A percentile compares a stretch with the other conserved stretches of the same genome.
These are phyloP conservation scores for Phyllosticta citriasiana DNA, from an alignment of 2,329 filamentous ascomycete species.

Conservation along the genomic window DNA sequence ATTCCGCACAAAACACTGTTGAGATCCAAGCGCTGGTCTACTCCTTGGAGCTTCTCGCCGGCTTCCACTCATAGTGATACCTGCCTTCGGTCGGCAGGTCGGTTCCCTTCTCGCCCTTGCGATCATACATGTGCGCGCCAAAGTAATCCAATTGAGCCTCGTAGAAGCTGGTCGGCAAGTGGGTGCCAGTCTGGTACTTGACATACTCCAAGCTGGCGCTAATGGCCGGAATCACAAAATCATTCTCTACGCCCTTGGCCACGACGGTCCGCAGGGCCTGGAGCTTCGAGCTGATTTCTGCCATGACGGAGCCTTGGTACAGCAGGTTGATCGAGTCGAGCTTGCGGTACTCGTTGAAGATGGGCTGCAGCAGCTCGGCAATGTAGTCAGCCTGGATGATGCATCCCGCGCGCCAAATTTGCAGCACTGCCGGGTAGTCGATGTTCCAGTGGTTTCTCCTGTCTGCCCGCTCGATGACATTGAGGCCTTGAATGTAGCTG, in stretches of 20 bases:
- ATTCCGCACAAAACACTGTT: background rate
- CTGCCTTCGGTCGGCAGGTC: slow-evolving; percentile 46
- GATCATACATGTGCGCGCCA: slow-evolving; percentile 56
- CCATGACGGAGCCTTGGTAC: slow-evolving; percentile 38
- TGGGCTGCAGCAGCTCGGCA: slow-evolving; percentile 45
- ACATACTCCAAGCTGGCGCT: slow-evolving; percentile 56
- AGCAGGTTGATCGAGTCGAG: slow-evolving; percentile 38
- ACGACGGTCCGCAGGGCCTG: slow-evolving; percentile 47
- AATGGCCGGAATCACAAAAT: slow-evolving; percentile 52
- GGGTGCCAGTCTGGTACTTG: slow-evolving; percentile 51
- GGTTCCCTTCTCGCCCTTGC: slow-evolving; percentile 41
- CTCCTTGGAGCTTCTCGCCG: slow-evolving; percentile 18
- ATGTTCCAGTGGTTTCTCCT: slow-evolving; percentile 50
- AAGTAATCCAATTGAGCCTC: slow-evolving; percentile 65
- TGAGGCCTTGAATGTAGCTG: slow-evolving; percentile 56
- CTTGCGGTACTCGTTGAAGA: slow-evolving; percentile 29
- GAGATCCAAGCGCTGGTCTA: background rate
- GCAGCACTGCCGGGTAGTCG: slow-evolving; percentile 41
- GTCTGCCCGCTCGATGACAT: slow-evolving; percentile 52
- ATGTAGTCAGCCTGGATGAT: slow-evolving; percentile 62
- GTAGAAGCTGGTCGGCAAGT: slow-evolving; percentile 58
- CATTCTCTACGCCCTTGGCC: slow-evolving; percentile 42
- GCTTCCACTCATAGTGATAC: slow-evolving; percentile 55
- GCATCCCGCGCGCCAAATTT: slow-evolving; percentile 60
- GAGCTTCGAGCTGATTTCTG: slow-evolving; percentile 44